Evolutionary conservation across 169 alveolate species (phyloP), one percentile per base, ranked within the genome.

Genomic region (Babesia ovis): DNA sequence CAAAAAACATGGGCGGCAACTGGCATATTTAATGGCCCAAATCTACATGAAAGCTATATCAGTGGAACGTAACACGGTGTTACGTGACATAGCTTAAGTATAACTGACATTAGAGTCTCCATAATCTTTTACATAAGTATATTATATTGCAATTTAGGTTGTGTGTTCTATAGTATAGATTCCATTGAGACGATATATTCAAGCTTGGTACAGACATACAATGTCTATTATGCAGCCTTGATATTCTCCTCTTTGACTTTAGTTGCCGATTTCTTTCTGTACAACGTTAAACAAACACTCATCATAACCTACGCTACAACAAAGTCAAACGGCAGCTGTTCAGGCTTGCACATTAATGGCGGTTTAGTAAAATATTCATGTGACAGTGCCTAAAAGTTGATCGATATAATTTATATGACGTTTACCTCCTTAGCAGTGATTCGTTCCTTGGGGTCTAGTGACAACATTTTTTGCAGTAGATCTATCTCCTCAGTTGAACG

Each of bases 361-460:
- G 81, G 85, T 29, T 54, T 80, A 39, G 71, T 90, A 76, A 91
- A 91, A 39, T 91, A 91, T 53, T 84, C 92, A 54, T 91, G 95
- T 16, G 88, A 86, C 66, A 91, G 66, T 9, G 95, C 95, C 53
- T 80, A 32, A 27, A 1, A 2, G 22, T 41, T 18, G 32, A 39
- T 25, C 68, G 12, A 37, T 6, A 23, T 22, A 55, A 16, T 11
- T 54, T 1, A 18, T 48, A 20, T 6, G 27, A 8, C 20, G 6
- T 23, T 11, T 60, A 80, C 88, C 68, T 90, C 89, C 23, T 70
- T 87, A 23, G 94, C 95, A 25, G 87, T 77, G 23, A 91, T 91
- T 34, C 95, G 81, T 58, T 91, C 94, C 58, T 90, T 80, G 0
- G 95, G 92, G 51, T 91, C 86, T 35, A 91, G 72, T 51, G 64